phyloP scores from a whole-genome alignment of 139 green algal species.

The Chlamydomonas sp. region DNA sequence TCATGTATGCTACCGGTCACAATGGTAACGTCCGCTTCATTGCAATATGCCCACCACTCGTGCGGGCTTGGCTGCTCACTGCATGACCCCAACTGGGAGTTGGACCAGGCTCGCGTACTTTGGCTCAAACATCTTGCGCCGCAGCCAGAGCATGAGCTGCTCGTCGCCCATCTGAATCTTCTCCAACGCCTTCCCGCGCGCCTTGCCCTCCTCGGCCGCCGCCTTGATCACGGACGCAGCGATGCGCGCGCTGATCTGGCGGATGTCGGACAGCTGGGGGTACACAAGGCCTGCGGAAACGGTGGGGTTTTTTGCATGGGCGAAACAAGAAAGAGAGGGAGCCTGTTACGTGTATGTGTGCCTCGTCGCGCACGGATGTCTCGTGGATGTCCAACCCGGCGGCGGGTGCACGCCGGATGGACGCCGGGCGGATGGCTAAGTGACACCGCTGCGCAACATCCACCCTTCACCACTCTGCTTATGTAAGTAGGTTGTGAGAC shows the following conservation, averaged over 20 bases:
- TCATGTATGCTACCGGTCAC: no score
- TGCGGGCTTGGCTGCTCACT: no score
- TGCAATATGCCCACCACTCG: no score
- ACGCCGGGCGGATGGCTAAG: no score
- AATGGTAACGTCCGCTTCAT: no score
- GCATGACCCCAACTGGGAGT: background rate
- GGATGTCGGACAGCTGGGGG: slow-evolving; percentile 45
- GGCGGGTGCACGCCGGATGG: no score
- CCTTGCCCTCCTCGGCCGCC: slow-evolving; percentile 33
- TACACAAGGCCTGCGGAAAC: slow-evolving; percentile 31
- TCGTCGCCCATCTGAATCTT: slow-evolving; percentile 14
- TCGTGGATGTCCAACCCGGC: no score
- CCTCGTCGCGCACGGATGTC: no score
- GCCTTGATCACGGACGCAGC: slow-evolving; percentile 55
- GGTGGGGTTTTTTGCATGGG: background rate
- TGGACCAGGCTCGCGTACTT: slow-evolving; percentile 9
- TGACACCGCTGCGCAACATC: background rate
- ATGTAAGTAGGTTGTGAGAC: background rate
- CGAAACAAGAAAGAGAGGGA: no score
- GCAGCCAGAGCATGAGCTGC: slow-evolving; percentile 15
- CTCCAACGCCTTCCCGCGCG: background rate
- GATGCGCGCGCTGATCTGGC: slow-evolving; percentile 45
- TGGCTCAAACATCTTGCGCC: slow-evolving; percentile 5
- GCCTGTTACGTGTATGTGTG: no score
- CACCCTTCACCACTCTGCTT: background rate